Evolutionary conservation across 345 rosid genomes (phyloP).

Genomic region (Ricinus communis): DNA sequence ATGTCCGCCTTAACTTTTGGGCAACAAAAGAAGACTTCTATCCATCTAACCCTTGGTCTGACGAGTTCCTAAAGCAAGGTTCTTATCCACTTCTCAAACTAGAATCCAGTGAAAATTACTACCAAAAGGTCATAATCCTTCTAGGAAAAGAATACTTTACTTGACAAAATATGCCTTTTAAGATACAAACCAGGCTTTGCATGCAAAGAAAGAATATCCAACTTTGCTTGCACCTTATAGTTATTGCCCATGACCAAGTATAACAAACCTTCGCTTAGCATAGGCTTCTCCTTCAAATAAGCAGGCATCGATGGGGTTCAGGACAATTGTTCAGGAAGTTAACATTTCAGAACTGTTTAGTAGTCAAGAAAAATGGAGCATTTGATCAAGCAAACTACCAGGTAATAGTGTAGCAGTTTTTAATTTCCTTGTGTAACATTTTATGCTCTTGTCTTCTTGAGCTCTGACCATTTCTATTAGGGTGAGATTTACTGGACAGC

Average conservation of each 20-base stretch:
- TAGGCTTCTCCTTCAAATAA: conserved; percentile 35
- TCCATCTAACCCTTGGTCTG: neutral
- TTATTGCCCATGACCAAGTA: conserved; percentile 14
- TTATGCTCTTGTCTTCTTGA: neutral
- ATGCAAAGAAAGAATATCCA: conserved; percentile 49
- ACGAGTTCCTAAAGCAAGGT: neutral
- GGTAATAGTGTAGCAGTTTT: conserved; percentile 19
- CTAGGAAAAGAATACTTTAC: conserved; percentile 34
- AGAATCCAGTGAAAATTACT: neutral
- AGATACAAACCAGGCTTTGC: conserved; percentile 27
- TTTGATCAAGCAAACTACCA: conserved; percentile 33
- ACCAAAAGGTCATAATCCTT: neutral
- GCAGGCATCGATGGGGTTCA: conserved; percentile 11
- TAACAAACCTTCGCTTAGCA: no score
- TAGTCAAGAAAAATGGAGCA: conserved; percentile 30
- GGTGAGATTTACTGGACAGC: conserved; percentile 35
- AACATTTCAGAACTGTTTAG: neutral
- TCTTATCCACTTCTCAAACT: neutral
- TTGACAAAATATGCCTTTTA: conserved; percentile 14
- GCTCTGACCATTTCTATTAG: conserved; percentile 21
- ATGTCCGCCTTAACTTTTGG: neutral
- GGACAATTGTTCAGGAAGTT: conserved; percentile 8
- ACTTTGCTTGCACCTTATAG: conserved; percentile 31
- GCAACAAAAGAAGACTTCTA: neutral
- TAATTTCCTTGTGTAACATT: neutral